phyloP scores from a whole-genome alignment of 108 stramenopile species.

The Skeletonema tropicum region DNA sequence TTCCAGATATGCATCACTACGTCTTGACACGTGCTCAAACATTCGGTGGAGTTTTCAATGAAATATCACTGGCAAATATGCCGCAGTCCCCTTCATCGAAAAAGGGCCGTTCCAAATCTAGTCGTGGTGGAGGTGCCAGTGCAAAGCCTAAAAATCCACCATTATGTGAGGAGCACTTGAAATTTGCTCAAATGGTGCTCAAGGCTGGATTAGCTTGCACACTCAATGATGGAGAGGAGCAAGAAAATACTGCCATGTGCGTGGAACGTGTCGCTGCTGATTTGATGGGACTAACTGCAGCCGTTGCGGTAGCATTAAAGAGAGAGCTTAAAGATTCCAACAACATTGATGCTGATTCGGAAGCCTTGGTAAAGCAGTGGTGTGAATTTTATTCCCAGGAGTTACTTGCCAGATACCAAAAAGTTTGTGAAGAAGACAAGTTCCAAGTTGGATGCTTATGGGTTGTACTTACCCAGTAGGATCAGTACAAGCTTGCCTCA shows the following conservation, averaged over 20 bases:
- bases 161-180: slow-evolving; percentile 79
- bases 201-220: slow-evolving; percentile 85
- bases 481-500: slow-evolving; percentile 77
- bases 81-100: slow-evolving; percentile 21
- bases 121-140: slow-evolving; percentile 24
- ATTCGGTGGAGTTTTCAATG: slow-evolving; percentile 87
- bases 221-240: slow-evolving; percentile 85
- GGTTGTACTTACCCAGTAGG: slow-evolving; percentile 83
- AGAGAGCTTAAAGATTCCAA: slow-evolving; percentile 65
- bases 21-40: slow-evolving; percentile 89
- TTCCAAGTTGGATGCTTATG: slow-evolving; percentile 81
- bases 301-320: slow-evolving; percentile 77
- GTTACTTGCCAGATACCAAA: slow-evolving; percentile 77
- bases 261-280: slow-evolving; percentile 88
- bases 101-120: slow-evolving; percentile 39
- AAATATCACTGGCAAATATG: slow-evolving; percentile 59
- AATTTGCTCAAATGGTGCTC: slow-evolving; percentile 81
- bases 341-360: slow-evolving; percentile 54
- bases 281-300: slow-evolving; percentile 78
- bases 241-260: slow-evolving; percentile 87
- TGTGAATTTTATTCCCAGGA: slow-evolving; percentile 87
- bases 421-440: slow-evolving; percentile 85
- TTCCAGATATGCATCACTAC: slow-evolving; percentile 89
- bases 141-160: slow-evolving; percentile 60
- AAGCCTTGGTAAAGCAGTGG: slow-evolving; percentile 74